Evolutionary conservation across 768 basidiomycete genomes (phyloP).

Genomic region (Hydnum rufescens): DNA sequence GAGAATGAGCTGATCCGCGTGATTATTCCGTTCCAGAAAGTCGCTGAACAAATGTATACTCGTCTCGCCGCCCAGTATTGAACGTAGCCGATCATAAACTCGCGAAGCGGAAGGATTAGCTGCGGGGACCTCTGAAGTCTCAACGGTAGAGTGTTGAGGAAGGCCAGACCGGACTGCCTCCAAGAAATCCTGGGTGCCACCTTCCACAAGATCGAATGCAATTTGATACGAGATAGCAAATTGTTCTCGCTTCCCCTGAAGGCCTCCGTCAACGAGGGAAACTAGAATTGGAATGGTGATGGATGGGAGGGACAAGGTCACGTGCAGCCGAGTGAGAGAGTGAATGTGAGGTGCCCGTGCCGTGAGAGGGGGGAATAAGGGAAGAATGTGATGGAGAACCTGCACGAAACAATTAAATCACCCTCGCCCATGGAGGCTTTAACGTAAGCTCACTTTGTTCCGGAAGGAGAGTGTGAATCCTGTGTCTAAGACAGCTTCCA

Average conservation of each 20-base stretch:
- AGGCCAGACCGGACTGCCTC: conserved; percentile 50
- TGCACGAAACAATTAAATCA: conserved; percentile 9
- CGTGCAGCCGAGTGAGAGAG: conserved; percentile 70
- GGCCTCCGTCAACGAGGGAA: conserved; percentile 40
- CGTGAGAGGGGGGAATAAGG: conserved; percentile 65
- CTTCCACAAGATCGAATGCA: conserved; percentile 88
- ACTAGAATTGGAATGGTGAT: conserved; percentile 55
- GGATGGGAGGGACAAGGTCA: conserved; percentile 68
- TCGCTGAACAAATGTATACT: conserved; percentile 86
- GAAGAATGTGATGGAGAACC: conserved; percentile 31
- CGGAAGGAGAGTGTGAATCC: conserved; percentile 75
- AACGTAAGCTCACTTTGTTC: conserved; percentile 32
- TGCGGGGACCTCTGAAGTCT: conserved; percentile 24
- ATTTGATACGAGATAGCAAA: conserved; percentile 79
- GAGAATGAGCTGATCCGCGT: conserved; percentile 75
- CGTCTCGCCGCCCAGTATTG: conserved; percentile 76
- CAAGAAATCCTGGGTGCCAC: conserved; percentile 83
- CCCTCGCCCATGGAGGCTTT: not conserved
- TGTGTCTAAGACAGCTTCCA: conserved; percentile 81
- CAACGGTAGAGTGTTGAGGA: conserved; percentile 20
- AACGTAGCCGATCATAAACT: conserved; percentile 49
- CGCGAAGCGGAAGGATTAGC: conserved; percentile 13
- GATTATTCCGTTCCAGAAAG: conserved; percentile 88
- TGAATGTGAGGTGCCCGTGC: conserved; percentile 57
- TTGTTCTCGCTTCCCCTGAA: conserved; percentile 19